A percentile compares a stretch with the other conserved stretches of the same genome.
These are phyloP conservation scores for Dryadomyces quercivorus DNA, from an alignment of 2,329 filamentous ascomycete species.

Conservation along the genomic window DNA sequence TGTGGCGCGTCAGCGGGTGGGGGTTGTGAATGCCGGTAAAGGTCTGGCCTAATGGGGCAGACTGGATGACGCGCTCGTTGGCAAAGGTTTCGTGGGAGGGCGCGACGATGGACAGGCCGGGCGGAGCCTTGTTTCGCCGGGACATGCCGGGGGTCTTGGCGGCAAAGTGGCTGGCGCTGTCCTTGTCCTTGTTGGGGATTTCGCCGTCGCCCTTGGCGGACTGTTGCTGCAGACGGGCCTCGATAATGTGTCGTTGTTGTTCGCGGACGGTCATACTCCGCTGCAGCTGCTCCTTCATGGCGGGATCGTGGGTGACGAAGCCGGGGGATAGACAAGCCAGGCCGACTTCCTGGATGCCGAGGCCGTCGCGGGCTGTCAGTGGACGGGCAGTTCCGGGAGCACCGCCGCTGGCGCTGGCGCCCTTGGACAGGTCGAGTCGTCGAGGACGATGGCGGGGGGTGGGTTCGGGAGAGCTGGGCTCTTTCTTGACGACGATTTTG, in stretches of 20 bases:
- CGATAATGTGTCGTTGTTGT: conserved; percentile 89
- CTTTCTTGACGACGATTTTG: conserved; percentile 93
- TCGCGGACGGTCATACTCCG: conserved; percentile 88
- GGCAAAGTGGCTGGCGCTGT: conserved; percentile 33
- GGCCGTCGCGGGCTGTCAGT: conserved; percentile 64
- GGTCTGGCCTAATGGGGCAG: conserved; percentile 84
- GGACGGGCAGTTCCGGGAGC: conserved; percentile 54
- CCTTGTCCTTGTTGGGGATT: conserved; percentile 40
- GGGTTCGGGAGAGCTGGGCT: conserved; percentile 78
- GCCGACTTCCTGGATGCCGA: conserved; percentile 84
- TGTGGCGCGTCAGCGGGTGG: conserved; percentile 63
- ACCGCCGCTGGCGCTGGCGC: conserved; percentile 35
- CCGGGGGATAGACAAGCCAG: conserved; percentile 90
- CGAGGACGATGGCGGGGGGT: conserved; percentile 63
- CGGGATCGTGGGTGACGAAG: conserved; percentile 91
- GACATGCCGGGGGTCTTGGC: conserved; percentile 64
- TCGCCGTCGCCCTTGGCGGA: conserved; percentile 65
- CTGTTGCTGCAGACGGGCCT: conserved; percentile 78
- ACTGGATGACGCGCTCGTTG: conserved; percentile 91
- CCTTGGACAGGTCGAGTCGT: conserved; percentile 65
- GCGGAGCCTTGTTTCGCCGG: conserved; percentile 67
- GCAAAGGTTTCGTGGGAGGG: conserved; percentile 87
- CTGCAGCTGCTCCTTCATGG: conserved; percentile 90
- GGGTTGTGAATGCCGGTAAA: conserved; percentile 84
- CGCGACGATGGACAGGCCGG: conserved; percentile 87